Conservation (phyloP, 805 yeast species). For the Candida boidinii region DNA sequence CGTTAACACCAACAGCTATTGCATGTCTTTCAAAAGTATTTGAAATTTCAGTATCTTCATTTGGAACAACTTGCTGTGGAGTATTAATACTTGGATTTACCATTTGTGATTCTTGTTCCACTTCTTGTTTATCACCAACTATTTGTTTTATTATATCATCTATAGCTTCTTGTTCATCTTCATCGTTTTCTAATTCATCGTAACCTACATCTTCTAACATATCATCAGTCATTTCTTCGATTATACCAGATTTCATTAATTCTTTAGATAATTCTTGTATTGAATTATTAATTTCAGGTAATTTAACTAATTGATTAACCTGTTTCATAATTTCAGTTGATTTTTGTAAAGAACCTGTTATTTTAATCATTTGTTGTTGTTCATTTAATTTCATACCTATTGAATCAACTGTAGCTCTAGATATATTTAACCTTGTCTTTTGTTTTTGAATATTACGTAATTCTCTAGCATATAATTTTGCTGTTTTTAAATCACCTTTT, state of each 20-base stretch:
- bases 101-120: slow-evolving; percentile 13
- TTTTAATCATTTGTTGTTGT: slow-evolving; percentile 76
- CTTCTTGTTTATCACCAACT: slow-evolving; percentile 29
- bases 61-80: slow-evolving; percentile 10
- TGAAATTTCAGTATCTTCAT: slow-evolving; percentile 4
- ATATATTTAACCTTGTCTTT: slow-evolving; percentile 60
- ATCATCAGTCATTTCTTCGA: slow-evolving; percentile 94
- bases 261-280: slow-evolving; percentile 86
- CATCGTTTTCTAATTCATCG: slow-evolving; percentile 55
- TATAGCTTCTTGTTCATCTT: slow-evolving; percentile 54
- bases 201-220: slow-evolving; percentile 65
- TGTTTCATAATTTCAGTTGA: slow-evolving; percentile 83
- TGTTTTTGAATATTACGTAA: slow-evolving; percentile 66
- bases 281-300: slow-evolving; percentile 74
- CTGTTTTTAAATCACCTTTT: slow-evolving; percentile 67
- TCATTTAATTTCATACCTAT: slow-evolving; percentile 86
- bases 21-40: too few species aligned
- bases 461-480: slow-evolving; percentile 77
- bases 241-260: slow-evolving; percentile 75
- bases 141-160: slow-evolving; percentile 47
- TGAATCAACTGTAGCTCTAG: slow-evolving; percentile 80
- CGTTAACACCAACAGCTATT: slow-evolving; percentile 12
- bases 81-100: slow-evolving; percentile 28
- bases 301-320: slow-evolving; percentile 64
- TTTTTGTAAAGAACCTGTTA: slow-evolving; percentile 73